phyloP scores from a whole-genome alignment of 2,329 filamentous ascomycete species.

The Fusarium humuli region DNA sequence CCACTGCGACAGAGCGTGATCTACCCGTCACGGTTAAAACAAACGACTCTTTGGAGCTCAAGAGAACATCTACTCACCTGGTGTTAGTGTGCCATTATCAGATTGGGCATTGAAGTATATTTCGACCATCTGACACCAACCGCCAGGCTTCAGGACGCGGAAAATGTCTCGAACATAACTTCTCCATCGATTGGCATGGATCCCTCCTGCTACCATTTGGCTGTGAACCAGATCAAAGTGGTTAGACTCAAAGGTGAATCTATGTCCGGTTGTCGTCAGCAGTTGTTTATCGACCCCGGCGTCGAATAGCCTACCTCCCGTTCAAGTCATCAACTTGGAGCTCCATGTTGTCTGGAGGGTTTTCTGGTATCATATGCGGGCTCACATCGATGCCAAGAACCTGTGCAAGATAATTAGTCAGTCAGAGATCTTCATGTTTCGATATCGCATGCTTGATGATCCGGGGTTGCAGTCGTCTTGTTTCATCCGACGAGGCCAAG shows the following conservation, averaged over 20 bases:
- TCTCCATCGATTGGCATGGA: constrained; percentile 78
- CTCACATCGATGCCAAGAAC: constrained; percentile 79
- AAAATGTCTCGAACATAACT: constrained; percentile 82
- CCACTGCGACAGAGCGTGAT: constrained; percentile 75
- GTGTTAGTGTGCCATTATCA: constrained; percentile 80
- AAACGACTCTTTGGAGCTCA: constrained; percentile 3
- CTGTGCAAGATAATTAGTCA: constrained; percentile 53
- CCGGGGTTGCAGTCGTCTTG: background rate
- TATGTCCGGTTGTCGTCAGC: constrained; percentile 42
- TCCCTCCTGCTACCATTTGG: constrained; percentile 76
- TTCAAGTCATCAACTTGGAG: constrained; percentile 81
- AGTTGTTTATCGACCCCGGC: background rate
- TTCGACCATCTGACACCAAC: constrained; percentile 92
- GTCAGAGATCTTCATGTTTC: background rate
- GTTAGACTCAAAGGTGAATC: constrained; percentile 75
- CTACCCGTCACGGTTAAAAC: constrained; percentile 50
- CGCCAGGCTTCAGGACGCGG: constrained; percentile 76
- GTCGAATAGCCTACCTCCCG: constrained; percentile 58
- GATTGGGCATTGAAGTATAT: constrained; percentile 88
- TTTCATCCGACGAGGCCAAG: background rate
- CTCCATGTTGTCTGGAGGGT: constrained; percentile 73
- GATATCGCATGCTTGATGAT: background rate
- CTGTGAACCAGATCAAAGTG: constrained; percentile 89
- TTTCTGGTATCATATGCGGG: constrained; percentile 75
- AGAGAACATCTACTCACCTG: constrained; percentile 57